Evolutionary conservation across 2,329 filamentous ascomycete species (phyloP).

Genomic region (Dothideomycetes sp.): DNA sequence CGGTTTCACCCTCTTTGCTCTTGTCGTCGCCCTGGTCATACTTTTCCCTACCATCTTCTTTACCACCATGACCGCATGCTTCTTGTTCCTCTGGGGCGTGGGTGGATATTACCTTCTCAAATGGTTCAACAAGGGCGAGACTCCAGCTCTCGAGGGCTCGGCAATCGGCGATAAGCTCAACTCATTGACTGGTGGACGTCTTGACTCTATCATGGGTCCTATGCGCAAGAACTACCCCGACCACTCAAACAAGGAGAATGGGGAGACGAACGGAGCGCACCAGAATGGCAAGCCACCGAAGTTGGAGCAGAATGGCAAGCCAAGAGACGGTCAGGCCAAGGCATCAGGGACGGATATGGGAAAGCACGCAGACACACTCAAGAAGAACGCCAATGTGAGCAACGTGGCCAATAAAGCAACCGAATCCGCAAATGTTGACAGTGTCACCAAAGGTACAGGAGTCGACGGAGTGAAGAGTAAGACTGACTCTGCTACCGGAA

Average conservation of each 20-base stretch:
- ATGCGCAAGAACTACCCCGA: slow-evolving; percentile 15
- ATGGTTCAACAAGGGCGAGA: slow-evolving; percentile 29
- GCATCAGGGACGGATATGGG: slow-evolving; percentile 9
- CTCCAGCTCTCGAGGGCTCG: slow-evolving; percentile 22
- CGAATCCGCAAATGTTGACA: slow-evolving; percentile 13
- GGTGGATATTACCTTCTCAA: slow-evolving; percentile 46
- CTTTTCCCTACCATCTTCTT: slow-evolving; percentile 61
- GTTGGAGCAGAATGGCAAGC: slow-evolving; percentile 12
- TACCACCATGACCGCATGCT: slow-evolving; percentile 51
- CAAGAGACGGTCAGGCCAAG: slow-evolving; percentile 13
- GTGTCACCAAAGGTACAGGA: slow-evolving; percentile 10
- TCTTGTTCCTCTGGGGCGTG: slow-evolving; percentile 60
- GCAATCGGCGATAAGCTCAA: slow-evolving; percentile 36
- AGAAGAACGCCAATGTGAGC: slow-evolving; percentile 14
- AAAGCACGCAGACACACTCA: slow-evolving; percentile 12
- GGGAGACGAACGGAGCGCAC: slow-evolving; percentile 4
- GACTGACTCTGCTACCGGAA: slow-evolving; percentile 3
- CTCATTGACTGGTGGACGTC: slow-evolving; percentile 30
- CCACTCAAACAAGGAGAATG: slow-evolving; percentile 4
- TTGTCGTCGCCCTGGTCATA: slow-evolving; percentile 56
- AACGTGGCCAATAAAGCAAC: slow-evolving; percentile 13
- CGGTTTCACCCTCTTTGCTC: slow-evolving; percentile 58
- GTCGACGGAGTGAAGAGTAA: slow-evolving; percentile 5
- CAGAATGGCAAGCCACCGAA: slow-evolving; percentile 12
- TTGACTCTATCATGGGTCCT: slow-evolving; percentile 27